Base-by-base conservation (phyloP, 345 rosid species). In the Carallia pectinifolia region DNA sequence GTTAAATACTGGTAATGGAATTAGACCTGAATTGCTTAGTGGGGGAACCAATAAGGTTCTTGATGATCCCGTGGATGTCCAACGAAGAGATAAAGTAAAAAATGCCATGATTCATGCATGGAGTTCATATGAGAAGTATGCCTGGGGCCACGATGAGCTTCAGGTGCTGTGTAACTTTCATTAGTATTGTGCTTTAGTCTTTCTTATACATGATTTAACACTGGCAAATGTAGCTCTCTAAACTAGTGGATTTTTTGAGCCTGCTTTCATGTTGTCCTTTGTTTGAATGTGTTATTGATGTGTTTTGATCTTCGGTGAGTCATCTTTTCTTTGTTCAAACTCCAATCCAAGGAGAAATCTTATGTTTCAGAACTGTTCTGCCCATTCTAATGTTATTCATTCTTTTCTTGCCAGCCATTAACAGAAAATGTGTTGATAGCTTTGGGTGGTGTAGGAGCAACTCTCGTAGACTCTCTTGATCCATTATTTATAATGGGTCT, bases 361-460 rank as follows among this genome's bases (percentile, higher is more conserved):
- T 23, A 12, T 29, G 6, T 23, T 7, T 31, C 27, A 55, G 59
- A 55, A 55, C 4, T 23, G 30, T n/a, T 55, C 27, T 23, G 10
- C 33, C 33, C 33, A 8, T 55, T 23, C 59, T 55, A 55, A 55
- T 55, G 16, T 23, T 55, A 23, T 8, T 8, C 15, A 2, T 55
- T 55, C 13, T 39, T 64, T 56, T 37, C 50, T 72, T 39, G 40
- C 63, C 82, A 93, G 98, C 97, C 92, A 48, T 93, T 85, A 64
- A 64, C 92, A 64, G 84, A 81, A 86, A 84, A 85, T 80, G 98
- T 90, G 79, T 84, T 69, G 80, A 93, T 76, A 89, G 90, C 87
- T 93, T 93, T 79, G 98, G 98, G 94, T 75, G 91, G 97, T 58
- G 93, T 93, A 66, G 97, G 98, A 73, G 98, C 97, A 78, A 90